Conservation (phyloP, 306 rosid species). For the Rosa persica region DNA sequence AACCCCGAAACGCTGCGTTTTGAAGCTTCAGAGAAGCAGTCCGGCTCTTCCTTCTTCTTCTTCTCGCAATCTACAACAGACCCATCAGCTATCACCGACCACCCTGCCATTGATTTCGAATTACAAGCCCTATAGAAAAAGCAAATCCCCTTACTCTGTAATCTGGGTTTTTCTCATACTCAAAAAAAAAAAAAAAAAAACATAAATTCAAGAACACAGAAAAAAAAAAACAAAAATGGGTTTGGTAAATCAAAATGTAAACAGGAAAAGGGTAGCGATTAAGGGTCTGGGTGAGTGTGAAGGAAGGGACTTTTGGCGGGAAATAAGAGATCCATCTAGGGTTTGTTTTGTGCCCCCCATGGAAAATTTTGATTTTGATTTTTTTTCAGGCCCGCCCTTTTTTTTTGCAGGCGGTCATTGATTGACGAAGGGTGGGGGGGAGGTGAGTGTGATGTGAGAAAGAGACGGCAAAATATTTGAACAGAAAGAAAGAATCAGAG, state of each 20-base stretch:
- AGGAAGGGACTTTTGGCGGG: conserved; percentile 51
- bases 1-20: conserved; percentile 15
- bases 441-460: conserved; percentile 11
- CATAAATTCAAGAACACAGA: not conserved
- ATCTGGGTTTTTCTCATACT: conserved; percentile 1
- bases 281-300: conserved; percentile 31
- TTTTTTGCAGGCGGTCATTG: conserved; percentile 37
- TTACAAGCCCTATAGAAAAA: conserved; percentile 49
- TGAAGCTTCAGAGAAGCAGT: conserved; percentile 6
- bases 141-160: conserved; percentile 13
- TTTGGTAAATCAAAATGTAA: not conserved
- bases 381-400: conserved; percentile 48
- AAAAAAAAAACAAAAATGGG: not conserved
- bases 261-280: conserved; percentile 26
- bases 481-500: conserved; percentile 15
- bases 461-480: conserved; percentile 34
- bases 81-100: conserved; percentile 36
- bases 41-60: conserved; percentile 18
- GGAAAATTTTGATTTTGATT: conserved; percentile 1
- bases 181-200: no score
- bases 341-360: conserved; percentile 23
- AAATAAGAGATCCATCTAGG: conserved; percentile 38
- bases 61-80: conserved; percentile 27
- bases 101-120: conserved; percentile 48
- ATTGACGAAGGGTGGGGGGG: not conserved